Percentiles rank a stretch among this genome's conserved stretches.
These are phyloP conservation scores for Metroxylon sagu DNA, from an alignment of 176 grass and related monocot genomes.

Conservation along the genomic window DNA sequence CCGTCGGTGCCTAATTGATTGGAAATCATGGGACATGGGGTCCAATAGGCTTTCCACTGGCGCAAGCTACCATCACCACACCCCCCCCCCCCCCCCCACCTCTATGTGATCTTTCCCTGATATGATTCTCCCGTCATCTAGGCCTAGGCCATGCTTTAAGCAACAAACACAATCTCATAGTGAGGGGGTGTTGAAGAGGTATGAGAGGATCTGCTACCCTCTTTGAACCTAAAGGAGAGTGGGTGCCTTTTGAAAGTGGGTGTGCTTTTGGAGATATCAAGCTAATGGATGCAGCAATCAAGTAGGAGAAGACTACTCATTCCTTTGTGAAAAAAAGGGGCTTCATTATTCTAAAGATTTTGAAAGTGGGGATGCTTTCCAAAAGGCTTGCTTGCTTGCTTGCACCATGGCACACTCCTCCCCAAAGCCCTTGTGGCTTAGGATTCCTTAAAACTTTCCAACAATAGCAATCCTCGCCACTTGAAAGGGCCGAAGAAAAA, in stretches of 20 bases:
- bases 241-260: background rate
- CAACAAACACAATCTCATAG: background rate
- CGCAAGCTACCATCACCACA: background rate
- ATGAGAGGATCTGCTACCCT: background rate
- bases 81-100: background rate
- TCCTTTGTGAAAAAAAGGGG: background rate
- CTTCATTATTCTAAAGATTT: background rate
- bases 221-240: background rate
- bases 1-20: too few species aligned
- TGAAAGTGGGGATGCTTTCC: conserved; percentile 5
- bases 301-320: too few species aligned
- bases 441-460: conserved; percentile 18
- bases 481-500: background rate
- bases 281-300: too few species aligned
- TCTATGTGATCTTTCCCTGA: background rate
- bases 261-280: background rate
- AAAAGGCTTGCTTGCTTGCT: background rate
- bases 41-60: background rate
- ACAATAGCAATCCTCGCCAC: background rate
- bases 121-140: background rate
- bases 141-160: background rate
- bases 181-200: background rate
- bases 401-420: background rate
- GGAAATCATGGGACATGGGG: background rate
- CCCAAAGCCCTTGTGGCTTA: background rate